Base-by-base conservation (phyloP, 495 filamentous ascomycete genomes). In the Lophiotrema nucula region DNA sequence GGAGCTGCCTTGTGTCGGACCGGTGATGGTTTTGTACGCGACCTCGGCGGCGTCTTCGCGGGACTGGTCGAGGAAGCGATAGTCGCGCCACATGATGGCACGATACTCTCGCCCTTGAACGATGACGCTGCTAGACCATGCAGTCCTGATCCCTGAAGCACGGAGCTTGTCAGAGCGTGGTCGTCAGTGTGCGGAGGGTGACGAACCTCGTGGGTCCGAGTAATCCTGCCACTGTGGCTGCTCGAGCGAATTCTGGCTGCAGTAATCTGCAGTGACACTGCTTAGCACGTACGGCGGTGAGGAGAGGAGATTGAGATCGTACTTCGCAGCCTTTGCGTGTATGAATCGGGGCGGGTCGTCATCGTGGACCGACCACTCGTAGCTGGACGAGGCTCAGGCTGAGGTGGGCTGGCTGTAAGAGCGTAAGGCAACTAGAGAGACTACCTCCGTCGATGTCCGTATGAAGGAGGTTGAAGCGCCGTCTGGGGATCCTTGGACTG, bases 31-130 rank as follows among this genome's bases (percentile, higher is more conserved):
- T n/a, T 51, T 49, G 22, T 43, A 49, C 1, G 58, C 58, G 5
- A 62, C 12, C 37, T 62, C 51, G 16, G 58, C 58, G 35, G 58
- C 58, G n/a, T 62, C 58, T 39, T 62, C 58, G 25, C 58, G 58
- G 11, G 43, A 62, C n/a, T 62, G 58, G 0, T 56, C 52, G 37
- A 62, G 43, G 33, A 25, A 62, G 4, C 52, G 51, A 24, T 56
- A 55, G 18, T 62, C 58, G 51, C 58, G 58, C 51, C 52, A 62
- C n/a, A 62, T 45, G 8, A 22, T 18, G 11, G 51, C 51, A 13
- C 52, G 21, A 38, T 45, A 62, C 43, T 62, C 52, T 10, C 52
- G 44, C 22, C 52, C 52, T 26, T 52, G 45, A 21, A 62, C 58
- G 16, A 48, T 25, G 23, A 62, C 58, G 26, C 44, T 28, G 38